These are phyloP conservation scores for Chytriomyces sp. DNA, from an alignment of 192 early-diverging fungal species.

Conservation along the genomic window DNA sequence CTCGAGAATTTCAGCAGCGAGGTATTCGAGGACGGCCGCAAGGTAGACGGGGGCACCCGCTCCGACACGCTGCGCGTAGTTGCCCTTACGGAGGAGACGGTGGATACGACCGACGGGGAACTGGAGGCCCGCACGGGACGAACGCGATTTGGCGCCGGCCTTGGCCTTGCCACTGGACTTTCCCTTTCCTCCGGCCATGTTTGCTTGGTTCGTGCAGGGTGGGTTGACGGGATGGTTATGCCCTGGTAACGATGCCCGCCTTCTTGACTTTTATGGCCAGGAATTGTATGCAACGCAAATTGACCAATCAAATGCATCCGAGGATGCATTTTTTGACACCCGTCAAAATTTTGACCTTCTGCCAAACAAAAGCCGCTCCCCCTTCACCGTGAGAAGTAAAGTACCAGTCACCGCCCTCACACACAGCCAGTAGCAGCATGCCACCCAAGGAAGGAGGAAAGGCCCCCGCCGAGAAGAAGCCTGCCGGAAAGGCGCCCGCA, in stretches of 20 bases:
- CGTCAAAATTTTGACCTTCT: too few relatives aligned
- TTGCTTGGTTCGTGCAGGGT: too few relatives aligned
- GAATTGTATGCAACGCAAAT: too few relatives aligned
- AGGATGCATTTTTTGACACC: too few relatives aligned
- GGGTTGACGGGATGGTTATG: too few relatives aligned
- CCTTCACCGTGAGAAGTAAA: too few relatives aligned
- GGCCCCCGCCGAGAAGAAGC: constrained; percentile 35
- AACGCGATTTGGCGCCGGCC: constrained; percentile 69
- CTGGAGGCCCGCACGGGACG: constrained; percentile 89
- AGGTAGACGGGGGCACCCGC: constrained; percentile 90
- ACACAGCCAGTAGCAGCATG: too few relatives aligned
- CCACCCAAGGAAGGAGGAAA: constrained; percentile 50
- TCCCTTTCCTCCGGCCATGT: constrained; percentile 52
- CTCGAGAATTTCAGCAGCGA: constrained; percentile 95
- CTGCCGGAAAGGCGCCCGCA: constrained; percentile 67
- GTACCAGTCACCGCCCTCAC: too few relatives aligned
- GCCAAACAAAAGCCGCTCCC: too few relatives aligned
- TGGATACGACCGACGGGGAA: constrained; percentile 98
- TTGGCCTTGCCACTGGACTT: constrained; percentile 37
- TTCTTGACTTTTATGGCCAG: too few relatives aligned
- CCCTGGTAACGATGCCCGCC: too few relatives aligned
- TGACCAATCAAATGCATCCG: too few relatives aligned
- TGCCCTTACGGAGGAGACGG: constrained; percentile 90
- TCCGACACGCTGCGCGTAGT: constrained; percentile 92
- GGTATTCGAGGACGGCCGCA: constrained; percentile 94